Conservation (phyloP, 2,329 filamentous ascomycete genomes). For the Colletotrichum tropicale region DNA sequence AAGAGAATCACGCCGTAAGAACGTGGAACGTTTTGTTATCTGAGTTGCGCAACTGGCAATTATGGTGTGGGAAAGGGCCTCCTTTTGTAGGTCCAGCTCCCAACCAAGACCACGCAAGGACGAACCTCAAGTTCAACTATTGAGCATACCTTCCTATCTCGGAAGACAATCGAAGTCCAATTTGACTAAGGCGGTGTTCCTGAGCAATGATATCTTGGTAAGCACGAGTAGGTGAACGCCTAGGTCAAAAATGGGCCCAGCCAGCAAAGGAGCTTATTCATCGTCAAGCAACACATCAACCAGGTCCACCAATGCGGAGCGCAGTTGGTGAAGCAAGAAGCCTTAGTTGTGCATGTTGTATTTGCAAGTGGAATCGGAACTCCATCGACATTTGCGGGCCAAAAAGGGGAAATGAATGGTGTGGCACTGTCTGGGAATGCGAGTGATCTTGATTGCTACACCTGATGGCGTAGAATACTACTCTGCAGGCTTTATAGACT, state of each 20-base stretch:
- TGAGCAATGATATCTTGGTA: not conserved
- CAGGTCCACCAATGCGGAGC: not conserved
- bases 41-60: not conserved
- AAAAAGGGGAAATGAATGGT: not conserved
- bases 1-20: not conserved
- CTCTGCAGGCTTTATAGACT: conserved; percentile 25
- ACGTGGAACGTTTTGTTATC: not conserved
- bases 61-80: not conserved
- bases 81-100: not conserved
- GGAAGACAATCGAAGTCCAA: not conserved
- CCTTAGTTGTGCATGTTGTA: not conserved
- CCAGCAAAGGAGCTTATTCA: not conserved
- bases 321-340: not conserved
- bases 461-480: not conserved
- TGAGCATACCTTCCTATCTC: not conserved
- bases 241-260: not conserved
- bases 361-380: not conserved
- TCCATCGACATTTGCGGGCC: not conserved
- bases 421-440: not conserved
- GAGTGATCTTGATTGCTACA: not conserved
- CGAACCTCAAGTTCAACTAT: not conserved
- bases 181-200: not conserved
- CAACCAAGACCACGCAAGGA: not conserved
- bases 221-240: not conserved
- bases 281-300: not conserved